Percentiles rank a stretch among this genome's conserved stretches.
These are phyloP conservation scores for Russula compacta DNA, from an alignment of 768 basidiomycete species.

Conservation along the genomic window DNA sequence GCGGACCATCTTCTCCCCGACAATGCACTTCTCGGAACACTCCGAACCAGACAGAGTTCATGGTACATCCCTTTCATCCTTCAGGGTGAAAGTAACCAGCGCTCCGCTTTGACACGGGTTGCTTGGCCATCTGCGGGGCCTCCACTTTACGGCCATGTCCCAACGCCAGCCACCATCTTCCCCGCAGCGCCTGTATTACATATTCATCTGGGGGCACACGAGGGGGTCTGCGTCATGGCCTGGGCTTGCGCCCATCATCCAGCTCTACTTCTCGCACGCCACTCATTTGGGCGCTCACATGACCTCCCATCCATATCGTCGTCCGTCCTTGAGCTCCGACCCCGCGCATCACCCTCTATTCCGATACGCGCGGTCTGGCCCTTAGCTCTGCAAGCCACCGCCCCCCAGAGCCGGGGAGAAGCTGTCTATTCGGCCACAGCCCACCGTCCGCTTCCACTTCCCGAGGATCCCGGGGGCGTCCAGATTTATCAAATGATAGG, in stretches of 20 bases:
- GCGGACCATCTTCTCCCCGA: background rate
- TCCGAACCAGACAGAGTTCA: background rate
- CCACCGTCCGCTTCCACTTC: background rate
- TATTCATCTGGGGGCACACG: background rate
- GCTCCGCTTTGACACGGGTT: conserved; percentile 6
- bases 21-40: conserved; percentile 1
- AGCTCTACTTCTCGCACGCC: conserved; percentile 9
- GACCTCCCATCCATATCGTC: background rate
- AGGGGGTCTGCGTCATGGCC: conserved; percentile 11
- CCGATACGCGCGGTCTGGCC: conserved; percentile 4
- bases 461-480: conserved; percentile 13
- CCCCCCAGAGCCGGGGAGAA: background rate
- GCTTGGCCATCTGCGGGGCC: background rate
- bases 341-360: conserved; percentile 3
- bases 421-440: background rate
- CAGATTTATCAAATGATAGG: background rate
- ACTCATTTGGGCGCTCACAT: conserved; percentile 11
- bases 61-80: background rate
- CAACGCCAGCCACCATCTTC: conserved; percentile 11
- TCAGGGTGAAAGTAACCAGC: background rate
- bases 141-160: background rate
- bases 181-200: conserved; percentile 13
- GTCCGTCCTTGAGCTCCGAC: background rate
- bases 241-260: conserved; percentile 15
- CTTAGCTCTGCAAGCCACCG: background rate